phyloP scores from a whole-genome alignment of 108 stramenopile species.

The Cyclotella atomus region DNA sequence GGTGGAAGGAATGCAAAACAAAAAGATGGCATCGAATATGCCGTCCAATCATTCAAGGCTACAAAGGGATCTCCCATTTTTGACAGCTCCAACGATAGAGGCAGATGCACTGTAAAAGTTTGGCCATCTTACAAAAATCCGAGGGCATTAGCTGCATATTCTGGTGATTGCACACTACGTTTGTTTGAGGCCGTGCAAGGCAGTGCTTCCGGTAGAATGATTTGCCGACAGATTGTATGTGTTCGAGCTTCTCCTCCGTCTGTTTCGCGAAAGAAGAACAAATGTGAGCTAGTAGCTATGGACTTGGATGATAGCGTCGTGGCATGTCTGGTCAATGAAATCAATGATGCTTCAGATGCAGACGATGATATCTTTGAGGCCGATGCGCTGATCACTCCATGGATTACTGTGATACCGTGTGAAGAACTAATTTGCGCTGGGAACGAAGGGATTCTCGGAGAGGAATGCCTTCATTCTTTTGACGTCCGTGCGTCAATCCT shows the following conservation, averaged over 20 bases:
- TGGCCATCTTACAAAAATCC: slow-evolving; percentile 11
- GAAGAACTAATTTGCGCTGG: slow-evolving; percentile 47
- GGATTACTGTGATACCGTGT: slow-evolving; percentile 31
- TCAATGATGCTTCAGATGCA: neutral
- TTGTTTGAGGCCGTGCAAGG: slow-evolving; percentile 45
- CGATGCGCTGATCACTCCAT: too few relatives aligned
- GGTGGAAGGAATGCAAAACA: neutral
- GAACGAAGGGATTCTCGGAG: slow-evolving; percentile 39
- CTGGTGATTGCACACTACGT: slow-evolving; percentile 35
- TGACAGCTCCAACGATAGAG: too few relatives aligned
- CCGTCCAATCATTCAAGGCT: slow-evolving; percentile 38
- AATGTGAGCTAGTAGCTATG: slow-evolving; percentile 10
- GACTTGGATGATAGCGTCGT: slow-evolving; percentile 37
- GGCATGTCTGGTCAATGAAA: slow-evolving; percentile 25
- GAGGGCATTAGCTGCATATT: slow-evolving; percentile 27
- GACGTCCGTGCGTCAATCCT: slow-evolving; percentile 32
- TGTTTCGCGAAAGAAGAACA: slow-evolving; percentile 24
- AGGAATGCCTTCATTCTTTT: slow-evolving; percentile 27
- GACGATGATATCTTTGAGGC: too few relatives aligned
- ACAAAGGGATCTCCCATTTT: slow-evolving; percentile 28
- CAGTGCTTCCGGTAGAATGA: slow-evolving; percentile 10
- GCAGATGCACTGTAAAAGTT: slow-evolving; percentile 31
- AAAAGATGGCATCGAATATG: slow-evolving; percentile 27
- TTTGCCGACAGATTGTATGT: slow-evolving; percentile 43
- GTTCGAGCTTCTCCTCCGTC: slow-evolving; percentile 22